Evolutionary conservation across 148 eudicot species (phyloP), one percentile per base, ranked within the genome.

Genomic region (Suaeda aralocaspica): DNA sequence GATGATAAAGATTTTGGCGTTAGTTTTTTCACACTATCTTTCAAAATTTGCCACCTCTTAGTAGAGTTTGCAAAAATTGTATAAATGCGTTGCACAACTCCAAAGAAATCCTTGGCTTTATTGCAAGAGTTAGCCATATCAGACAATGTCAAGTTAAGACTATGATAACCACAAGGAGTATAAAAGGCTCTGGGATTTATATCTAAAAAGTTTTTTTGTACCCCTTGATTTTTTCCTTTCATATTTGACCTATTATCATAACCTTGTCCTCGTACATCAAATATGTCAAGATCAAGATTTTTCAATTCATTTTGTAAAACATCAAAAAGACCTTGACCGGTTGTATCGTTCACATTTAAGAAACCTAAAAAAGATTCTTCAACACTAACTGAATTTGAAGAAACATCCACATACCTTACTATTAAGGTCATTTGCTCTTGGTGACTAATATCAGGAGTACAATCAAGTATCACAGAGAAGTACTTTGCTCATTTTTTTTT

Each of bases 51-150:
- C 72, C 82, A 82, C 46, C 79, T 67, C 29, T 78, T 82, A 10
- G 82, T 74, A 56, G 79, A 82, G 61, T 8, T 7, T 7, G 71
- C n/a, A 78, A 82, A 75, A 25, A 82, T 46, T 21, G n/a, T n/a
- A n/a, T n/a, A n/a, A n/a, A n/a, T n/a, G n/a, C n/a, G n/a, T n/a
- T n/a, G n/a, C n/a, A n/a, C 74, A 42, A 39, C 78, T n/a, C n/a
- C n/a, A n/a, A n/a, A n/a, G n/a, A n/a, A n/a, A n/a, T n/a, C n/a
- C n/a, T n/a, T n/a, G n/a, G n/a, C n/a, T n/a, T n/a, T n/a, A n/a
- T n/a, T n/a, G n/a, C n/a, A n/a, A n/a, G n/a, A n/a, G n/a, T n/a
- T n/a, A n/a, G n/a, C n/a, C n/a, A n/a, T n/a, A n/a, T n/a, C n/a
- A n/a, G n/a, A n/a, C n/a, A n/a, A n/a, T n/a, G n/a, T n/a, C n/a